Base-by-base conservation (phyloP, 768 basidiomycete species). In the Polyporus arcularius region DNA sequence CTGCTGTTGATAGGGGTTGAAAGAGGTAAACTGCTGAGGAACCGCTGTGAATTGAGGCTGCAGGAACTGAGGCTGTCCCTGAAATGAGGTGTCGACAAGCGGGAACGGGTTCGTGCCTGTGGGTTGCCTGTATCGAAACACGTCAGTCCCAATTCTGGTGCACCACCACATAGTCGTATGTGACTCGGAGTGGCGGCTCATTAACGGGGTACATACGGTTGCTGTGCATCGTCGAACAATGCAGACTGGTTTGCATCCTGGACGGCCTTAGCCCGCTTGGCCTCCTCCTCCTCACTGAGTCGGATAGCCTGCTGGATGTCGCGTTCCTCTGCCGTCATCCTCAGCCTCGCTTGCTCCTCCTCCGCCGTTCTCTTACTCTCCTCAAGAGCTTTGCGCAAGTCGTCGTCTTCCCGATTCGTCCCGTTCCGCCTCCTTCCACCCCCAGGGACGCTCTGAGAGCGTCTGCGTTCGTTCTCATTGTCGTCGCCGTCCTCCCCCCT, bases 1-100 rank as follows among this genome's bases (percentile, higher is more conserved):
- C 71, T 96, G 96, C 72, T 95, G 94, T 70, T 93, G 91, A 64
- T 93, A 94, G 0, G 92, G 92, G 73, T 98, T 98, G 81, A 94
- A 98, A 0, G 91, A 87, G 8, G 92, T 94, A 72, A 90, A 92
- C 68, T 96, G 94, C 0, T 91, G 90, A 65, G 89, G 89, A 47
- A 94, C 68, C 12, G 81, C 76, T 1, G 90, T 90, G 70, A 82
- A 87, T 67, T 94, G 94, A 2, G 91, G 89, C 70, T 92, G 91
- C 31, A 93, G 70, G 32, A 72, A 72, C n/a, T 64, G 64, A 4
- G 53, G 57, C 67, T 75, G 63, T 80, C 79, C 43, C 68, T 73
- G 75, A 16, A 84, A 78, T 30, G 85, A 84, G 48, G 86, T 80
- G 69, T 94, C 82, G 62, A 86, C 72, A 41, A 78, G 72, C 0